Percentiles rank a stretch among this genome's conserved stretches.
Conservation (phyloP, 2,329 filamentous ascomycete genomes). For the Trichoderma semiorbis region DNA sequence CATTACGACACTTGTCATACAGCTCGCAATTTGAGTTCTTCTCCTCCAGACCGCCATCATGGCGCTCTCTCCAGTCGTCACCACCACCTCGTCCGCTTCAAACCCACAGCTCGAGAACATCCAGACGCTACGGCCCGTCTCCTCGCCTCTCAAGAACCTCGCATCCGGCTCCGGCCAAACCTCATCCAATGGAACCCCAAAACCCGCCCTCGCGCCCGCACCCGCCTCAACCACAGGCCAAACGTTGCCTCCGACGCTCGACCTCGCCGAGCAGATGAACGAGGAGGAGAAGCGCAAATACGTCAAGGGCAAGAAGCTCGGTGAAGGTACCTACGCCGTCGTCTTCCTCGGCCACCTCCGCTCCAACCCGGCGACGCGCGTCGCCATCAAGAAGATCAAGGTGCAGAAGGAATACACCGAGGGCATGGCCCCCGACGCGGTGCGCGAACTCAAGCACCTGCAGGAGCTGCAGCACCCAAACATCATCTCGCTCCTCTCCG, state of each 20-base stretch:
- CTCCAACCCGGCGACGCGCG: conserved; percentile 65
- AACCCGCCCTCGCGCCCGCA: conserved; percentile 29
- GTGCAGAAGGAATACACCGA: conserved; percentile 81
- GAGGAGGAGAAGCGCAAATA: conserved; percentile 83
- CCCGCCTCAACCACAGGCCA: conserved; percentile 22
- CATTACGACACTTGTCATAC: neutral
- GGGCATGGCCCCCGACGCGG: conserved; percentile 88
- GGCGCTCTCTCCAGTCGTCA: conserved; percentile 47
- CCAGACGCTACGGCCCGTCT: conserved; percentile 32
- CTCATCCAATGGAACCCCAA: conserved; percentile 46
- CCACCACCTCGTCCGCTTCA: conserved; percentile 21
- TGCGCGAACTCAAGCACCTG: conserved; percentile 92
- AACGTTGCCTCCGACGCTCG: conserved; percentile 42
- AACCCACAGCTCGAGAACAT: conserved; percentile 35
- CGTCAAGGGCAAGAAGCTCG: conserved; percentile 88
- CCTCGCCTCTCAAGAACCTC: conserved; percentile 44
- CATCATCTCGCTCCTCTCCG: conserved; percentile 86
- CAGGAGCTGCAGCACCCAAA: conserved; percentile 94
- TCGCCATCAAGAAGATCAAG: conserved; percentile 95
- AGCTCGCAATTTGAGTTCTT: neutral
- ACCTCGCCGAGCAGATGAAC: conserved; percentile 77
- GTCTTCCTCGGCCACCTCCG: conserved; percentile 86
- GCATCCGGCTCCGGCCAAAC: conserved; percentile 36
- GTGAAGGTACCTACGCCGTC: conserved; percentile 94
- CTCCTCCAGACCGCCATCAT: conserved; percentile 29